Base-by-base conservation (phyloP, 2,329 filamentous ascomycete genomes). In the Curvularia hawaiiensis region DNA sequence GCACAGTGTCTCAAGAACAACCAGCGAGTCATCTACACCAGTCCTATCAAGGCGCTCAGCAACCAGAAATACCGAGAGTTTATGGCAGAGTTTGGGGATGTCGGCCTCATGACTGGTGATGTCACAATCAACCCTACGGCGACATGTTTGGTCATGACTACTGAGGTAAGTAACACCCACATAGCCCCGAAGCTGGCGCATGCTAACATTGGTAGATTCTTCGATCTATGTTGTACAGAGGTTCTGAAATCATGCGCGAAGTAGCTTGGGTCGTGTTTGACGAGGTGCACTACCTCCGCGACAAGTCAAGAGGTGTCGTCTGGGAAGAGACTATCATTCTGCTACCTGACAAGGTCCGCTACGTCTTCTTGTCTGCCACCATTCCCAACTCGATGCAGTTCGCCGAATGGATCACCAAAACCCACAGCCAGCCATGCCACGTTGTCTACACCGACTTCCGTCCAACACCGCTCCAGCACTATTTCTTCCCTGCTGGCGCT, bases 251-350 rank as follows among this genome's bases (percentile, higher is more conserved):
- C 64, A 99, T 99, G 94, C 92, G 95, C 66, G 95, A 99, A 80
- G 96, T 99, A 1, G 93, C 90, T 14, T 99, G 95, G 95, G 96
- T 99, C 1, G 83, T 99, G 2, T 99, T 99, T 69, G 95, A 99
- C 78, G 95, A 99, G 78, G 96, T 99, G 61, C 95, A 99, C 78
- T 99, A 99, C 79, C 89, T 99, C 87, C 88, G 95, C 71, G 95
- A 99, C 78, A 96, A 96, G 78, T 82, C 87, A 50, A 86, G 95
- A 78, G 95, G 95, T 81, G 95, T 99, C 0, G 95, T 99, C 2
- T 99, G 95, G 95, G 95, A 99, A 77, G 95, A 99, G 81, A 98
- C 95, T 39, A 98, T 99, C 73, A 99, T 99, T 71, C 84, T 99
- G 65, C 83, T 99, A 30, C 95, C 95, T 4, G 95, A 99, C 82